These are phyloP conservation scores for Onygenales sp. DNA, from an alignment of 2,329 filamentous ascomycete species.

Conservation along the genomic window DNA sequence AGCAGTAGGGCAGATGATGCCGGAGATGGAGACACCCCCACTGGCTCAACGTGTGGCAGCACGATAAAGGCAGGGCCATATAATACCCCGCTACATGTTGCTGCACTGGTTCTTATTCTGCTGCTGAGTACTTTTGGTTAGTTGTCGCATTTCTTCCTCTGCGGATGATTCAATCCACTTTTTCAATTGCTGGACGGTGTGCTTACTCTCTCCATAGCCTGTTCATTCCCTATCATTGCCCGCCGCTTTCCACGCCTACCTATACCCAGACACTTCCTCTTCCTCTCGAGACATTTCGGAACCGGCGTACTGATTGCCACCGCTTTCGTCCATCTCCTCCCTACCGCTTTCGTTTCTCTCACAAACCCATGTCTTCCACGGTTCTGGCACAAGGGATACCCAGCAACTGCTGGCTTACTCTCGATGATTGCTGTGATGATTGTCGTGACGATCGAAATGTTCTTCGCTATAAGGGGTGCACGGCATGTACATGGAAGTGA, in stretches of 20 bases:
- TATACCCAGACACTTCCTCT: slow-evolving; percentile 50
- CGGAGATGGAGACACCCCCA: background rate
- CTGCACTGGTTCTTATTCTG: slow-evolving; percentile 59
- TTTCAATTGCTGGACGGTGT: background rate
- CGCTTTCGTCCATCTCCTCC: slow-evolving; percentile 51
- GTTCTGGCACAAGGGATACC: slow-evolving; percentile 72
- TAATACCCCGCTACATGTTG: slow-evolving; percentile 58
- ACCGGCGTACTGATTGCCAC: slow-evolving; percentile 49
- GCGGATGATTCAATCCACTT: background rate
- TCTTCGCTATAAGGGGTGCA: slow-evolving; percentile 64
- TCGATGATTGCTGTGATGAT: slow-evolving; percentile 74
- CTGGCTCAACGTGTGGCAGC: slow-evolving; percentile 24
- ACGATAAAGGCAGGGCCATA: slow-evolving; percentile 38
- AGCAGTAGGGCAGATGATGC: background rate
- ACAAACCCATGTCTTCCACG: slow-evolving; percentile 60
- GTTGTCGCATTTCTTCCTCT: slow-evolving; percentile 4
- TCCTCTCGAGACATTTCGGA: slow-evolving; percentile 51
- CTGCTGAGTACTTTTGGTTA: slow-evolving; percentile 37
- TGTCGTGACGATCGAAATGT: slow-evolving; percentile 81
- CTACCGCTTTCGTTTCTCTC: slow-evolving; percentile 52
- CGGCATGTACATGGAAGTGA: slow-evolving; percentile 48
- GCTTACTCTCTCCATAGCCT: slow-evolving; percentile 31
- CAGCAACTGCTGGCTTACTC: slow-evolving; percentile 68
- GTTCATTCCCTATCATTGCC: slow-evolving; percentile 52
- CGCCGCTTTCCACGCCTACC: slow-evolving; percentile 51